phyloP scores from a whole-genome alignment of 106 monocot genomes.

The Apostasia ramifera region DNA sequence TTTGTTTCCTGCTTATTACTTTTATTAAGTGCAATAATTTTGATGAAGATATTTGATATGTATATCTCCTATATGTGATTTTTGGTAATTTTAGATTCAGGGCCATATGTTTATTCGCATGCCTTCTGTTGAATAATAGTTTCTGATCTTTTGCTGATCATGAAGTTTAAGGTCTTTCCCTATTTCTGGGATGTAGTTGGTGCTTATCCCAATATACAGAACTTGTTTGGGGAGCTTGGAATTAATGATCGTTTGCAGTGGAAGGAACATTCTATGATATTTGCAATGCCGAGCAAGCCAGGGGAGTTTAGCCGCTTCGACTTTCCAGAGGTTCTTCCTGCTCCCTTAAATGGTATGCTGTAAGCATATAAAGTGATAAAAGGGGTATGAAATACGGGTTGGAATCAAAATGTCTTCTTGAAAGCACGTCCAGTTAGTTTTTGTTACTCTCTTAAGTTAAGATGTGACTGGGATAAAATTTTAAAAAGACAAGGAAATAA shows the following conservation, averaged over 20 bases:
- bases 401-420: no score
- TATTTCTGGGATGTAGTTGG: slow-evolving; percentile 58
- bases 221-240: slow-evolving; percentile 97
- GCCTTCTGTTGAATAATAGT: neutral
- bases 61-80: neutral
- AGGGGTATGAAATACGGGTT: no score
- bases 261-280: slow-evolving; percentile 99
- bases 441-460: no score
- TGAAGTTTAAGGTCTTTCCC: neutral
- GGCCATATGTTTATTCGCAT: neutral
- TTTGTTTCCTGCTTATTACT: no score
- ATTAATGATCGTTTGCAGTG: slow-evolving; percentile 96
- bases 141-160: neutral
- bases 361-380: neutral
- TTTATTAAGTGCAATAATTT: no score
- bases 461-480: no score
- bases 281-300: slow-evolving; percentile 96
- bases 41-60: no score
- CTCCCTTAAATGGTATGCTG: slow-evolving; percentile 84
- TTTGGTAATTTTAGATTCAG: neutral
- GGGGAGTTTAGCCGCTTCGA: slow-evolving; percentile 98
- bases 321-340: slow-evolving; percentile 89
- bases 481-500: no score
- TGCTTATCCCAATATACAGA: slow-evolving; percentile 99
- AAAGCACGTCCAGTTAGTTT: no score